Conservation (phyloP, 768 basidiomycete genomes). For the Coprinopsis marcescibilis region DNA sequence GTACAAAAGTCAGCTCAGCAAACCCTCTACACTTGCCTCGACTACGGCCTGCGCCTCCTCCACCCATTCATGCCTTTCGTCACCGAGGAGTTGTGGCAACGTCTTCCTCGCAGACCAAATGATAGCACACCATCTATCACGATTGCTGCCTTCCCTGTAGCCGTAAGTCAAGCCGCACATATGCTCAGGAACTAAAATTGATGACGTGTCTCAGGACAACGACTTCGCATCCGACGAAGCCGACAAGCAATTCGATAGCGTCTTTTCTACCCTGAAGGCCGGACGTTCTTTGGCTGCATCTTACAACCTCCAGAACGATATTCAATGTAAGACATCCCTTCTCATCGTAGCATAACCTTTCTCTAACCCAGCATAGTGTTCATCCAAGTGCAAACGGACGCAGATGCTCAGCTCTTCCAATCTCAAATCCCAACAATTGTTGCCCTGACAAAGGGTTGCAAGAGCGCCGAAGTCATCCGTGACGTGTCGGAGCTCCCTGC, state of each 20-base stretch:
- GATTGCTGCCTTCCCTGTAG: slow-evolving; percentile 77
- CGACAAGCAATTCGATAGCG: slow-evolving; percentile 80
- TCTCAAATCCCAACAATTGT: slow-evolving; percentile 71
- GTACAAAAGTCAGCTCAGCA: slow-evolving; percentile 84
- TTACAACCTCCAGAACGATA: slow-evolving; percentile 82
- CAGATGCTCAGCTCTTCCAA: slow-evolving; percentile 62
- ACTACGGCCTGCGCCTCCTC: slow-evolving; percentile 80
- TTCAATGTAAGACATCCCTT: slow-evolving; percentile 53
- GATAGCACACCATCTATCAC: slow-evolving; percentile 86
- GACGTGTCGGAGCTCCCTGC: slow-evolving; percentile 65
- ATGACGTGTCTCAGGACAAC: slow-evolving; percentile 39
- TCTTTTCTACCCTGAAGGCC: slow-evolving; percentile 72
- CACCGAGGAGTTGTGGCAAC: slow-evolving; percentile 98
- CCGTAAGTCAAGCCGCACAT: slow-evolving; percentile 44
- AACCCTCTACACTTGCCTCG: slow-evolving; percentile 92
- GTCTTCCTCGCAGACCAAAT: slow-evolving; percentile 78
- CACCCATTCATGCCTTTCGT: slow-evolving; percentile 99
- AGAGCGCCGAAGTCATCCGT: slow-evolving; percentile 63
- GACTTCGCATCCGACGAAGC: slow-evolving; percentile 63
- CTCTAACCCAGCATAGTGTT: slow-evolving; percentile 49
- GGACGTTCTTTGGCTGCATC: slow-evolving; percentile 83
- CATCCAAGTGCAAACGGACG: slow-evolving; percentile 60
- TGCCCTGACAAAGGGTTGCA: slow-evolving; percentile 85
- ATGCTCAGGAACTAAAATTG: not conserved
- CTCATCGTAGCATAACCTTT: not conserved